A percentile compares a stretch with the other conserved stretches of the same genome.
Conservation (phyloP, 305 asterid genomes). For the Salvia sclarea region DNA sequence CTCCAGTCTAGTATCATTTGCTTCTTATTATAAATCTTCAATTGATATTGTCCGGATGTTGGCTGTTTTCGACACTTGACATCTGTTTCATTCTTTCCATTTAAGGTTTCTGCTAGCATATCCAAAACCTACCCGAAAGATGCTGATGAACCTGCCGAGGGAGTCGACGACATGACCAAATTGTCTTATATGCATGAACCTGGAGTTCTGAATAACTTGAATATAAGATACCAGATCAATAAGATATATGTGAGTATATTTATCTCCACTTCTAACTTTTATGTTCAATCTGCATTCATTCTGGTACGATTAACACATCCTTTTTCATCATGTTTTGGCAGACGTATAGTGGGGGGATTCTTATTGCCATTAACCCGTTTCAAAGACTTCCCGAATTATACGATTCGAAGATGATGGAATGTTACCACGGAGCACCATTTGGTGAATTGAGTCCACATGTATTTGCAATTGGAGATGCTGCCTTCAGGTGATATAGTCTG, state of each 20-base stretch:
- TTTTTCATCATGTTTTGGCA: slow-evolving; percentile 41
- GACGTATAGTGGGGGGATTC: slow-evolving; percentile 83
- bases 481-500: slow-evolving; percentile 57
- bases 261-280: slow-evolving; percentile 24
- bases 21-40: not conserved
- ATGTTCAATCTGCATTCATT: slow-evolving; percentile 32
- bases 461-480: slow-evolving; percentile 74
- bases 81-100: slow-evolving; percentile 25
- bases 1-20: not conserved
- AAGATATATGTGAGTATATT: slow-evolving; percentile 58
- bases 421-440: slow-evolving; percentile 62
- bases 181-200: slow-evolving; percentile 75
- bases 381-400: slow-evolving; percentile 73
- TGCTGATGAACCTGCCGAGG: slow-evolving; percentile 55
- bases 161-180: slow-evolving; percentile 78
- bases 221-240: slow-evolving; percentile 56
- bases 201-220: slow-evolving; percentile 69
- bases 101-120: slow-evolving; percentile 52
- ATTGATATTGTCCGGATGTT: not conserved
- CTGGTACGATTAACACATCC: slow-evolving; percentile 34
- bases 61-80: slow-evolving; percentile 8
- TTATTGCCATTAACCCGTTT: slow-evolving; percentile 81
- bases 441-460: slow-evolving; percentile 83
- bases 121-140: slow-evolving; percentile 59
- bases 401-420: slow-evolving; percentile 63